A percentile compares a stretch with the other conserved stretches of the same genome.
Conservation (phyloP, 768 basidiomycete species). For the Trametes elegans region DNA sequence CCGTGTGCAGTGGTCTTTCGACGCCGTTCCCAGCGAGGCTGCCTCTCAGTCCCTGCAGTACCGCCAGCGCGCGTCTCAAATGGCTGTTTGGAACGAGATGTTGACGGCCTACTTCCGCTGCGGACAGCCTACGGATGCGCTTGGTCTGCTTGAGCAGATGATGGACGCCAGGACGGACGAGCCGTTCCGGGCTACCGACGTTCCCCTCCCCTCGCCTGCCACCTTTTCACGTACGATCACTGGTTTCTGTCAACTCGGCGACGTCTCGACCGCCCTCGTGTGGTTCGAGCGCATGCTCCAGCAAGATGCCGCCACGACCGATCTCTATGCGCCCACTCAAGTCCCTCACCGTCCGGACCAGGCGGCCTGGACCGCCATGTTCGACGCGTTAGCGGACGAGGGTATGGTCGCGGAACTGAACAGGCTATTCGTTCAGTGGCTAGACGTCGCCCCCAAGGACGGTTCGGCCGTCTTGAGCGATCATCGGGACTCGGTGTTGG, state of each 20-base stretch:
- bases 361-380: constrained; percentile 56
- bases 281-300: constrained; percentile 72
- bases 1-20: constrained; percentile 33
- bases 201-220: constrained; percentile 57
- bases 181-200: constrained; percentile 36
- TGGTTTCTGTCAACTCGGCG: constrained; percentile 63
- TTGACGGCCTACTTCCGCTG: constrained; percentile 69
- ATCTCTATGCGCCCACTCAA: constrained; percentile 42
- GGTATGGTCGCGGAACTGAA: constrained; percentile 55
- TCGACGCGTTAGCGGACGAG: constrained; percentile 51
- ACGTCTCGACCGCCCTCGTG: constrained; percentile 56
- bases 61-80: constrained; percentile 23
- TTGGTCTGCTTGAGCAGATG: constrained; percentile 71
- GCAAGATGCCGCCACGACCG: constrained; percentile 22
- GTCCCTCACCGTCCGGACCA: constrained; percentile 50
- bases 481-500: constrained; percentile 41
- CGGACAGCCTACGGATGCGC: constrained; percentile 58
- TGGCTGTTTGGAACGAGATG: constrained; percentile 72
- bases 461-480: constrained; percentile 16
- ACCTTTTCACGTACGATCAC: constrained; percentile 64
- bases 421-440: constrained; percentile 44
- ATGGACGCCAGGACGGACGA: constrained; percentile 42
- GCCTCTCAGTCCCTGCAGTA: constrained; percentile 12
- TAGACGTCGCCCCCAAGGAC: constrained; percentile 35
- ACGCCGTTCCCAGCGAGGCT: constrained; percentile 12